These are phyloP conservation scores for Amanita brunnescens DNA, from an alignment of 768 basidiomycete species.

Conservation along the genomic window DNA sequence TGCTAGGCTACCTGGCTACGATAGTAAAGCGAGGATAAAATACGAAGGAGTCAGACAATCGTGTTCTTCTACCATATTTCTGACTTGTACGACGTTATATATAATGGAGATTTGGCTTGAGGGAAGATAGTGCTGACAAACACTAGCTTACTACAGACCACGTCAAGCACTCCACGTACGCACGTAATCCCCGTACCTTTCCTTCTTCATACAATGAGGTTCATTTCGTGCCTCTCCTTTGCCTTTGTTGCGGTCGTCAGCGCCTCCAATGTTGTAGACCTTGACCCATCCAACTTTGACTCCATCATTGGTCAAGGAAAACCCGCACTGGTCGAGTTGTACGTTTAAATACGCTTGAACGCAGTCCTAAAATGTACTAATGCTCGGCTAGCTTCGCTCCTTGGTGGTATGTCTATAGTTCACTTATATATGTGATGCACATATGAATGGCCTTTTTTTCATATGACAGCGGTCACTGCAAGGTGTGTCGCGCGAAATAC, in stretches of 20 bases:
- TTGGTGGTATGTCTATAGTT: constrained; percentile 58
- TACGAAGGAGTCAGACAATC: too few species aligned
- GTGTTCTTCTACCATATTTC: too few species aligned
- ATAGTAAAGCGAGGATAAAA: too few species aligned
- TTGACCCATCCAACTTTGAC: constrained; percentile 71
- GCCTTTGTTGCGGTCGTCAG: constrained; percentile 44
- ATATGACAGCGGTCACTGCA: constrained; percentile 69
- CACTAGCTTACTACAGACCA: not conserved
- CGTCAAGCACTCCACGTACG: too few species aligned
- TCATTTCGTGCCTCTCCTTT: constrained; percentile 46
- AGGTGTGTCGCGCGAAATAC: constrained; percentile 37
- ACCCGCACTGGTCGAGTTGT: constrained; percentile 90
- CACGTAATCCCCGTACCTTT: constrained; percentile 13
- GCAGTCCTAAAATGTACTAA: not conserved
- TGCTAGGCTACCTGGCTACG: not conserved
- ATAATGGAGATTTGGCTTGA: too few species aligned
- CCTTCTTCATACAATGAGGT: constrained; percentile 43
- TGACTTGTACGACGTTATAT: too few species aligned
- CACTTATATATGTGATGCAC: not conserved
- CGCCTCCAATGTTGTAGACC: constrained; percentile 81
- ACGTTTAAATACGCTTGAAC: constrained; percentile 23
- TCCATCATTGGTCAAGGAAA: constrained; percentile 65
- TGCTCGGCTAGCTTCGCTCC: constrained; percentile 58
- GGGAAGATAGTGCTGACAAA: constrained; percentile 2
- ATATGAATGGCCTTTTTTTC: constrained; percentile 4